Base-by-base conservation (phyloP, 345 rosid genomes). In the Kandelia obovata region DNA sequence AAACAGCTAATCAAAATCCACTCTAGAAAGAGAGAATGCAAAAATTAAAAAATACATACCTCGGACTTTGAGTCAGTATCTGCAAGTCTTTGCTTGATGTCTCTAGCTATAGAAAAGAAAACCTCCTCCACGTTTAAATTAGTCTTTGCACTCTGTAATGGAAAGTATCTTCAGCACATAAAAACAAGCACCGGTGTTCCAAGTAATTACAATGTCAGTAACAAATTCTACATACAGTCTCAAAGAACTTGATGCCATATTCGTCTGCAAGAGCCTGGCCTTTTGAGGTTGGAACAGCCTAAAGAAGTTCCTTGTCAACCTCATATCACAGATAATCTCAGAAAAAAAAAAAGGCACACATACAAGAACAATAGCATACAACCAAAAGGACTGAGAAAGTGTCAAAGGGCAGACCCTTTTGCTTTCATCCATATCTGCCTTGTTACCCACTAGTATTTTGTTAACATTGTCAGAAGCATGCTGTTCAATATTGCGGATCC, bases 261-360 rank as follows among this genome's bases (percentile, higher is more conserved):
- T 96, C 99, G 73, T 96, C 98, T 52, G 99, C 99, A 57, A 96
- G 99, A 62, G 97, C 98, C 80, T 96, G 99, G 71, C 98, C 99
- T 87, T 83, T 92, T 10, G 97, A 64, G 60, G 95, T 96, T 57
- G 99, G 99, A 74, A 96, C 98, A 30, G 96, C 99, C 99, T 96
- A 19, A 53, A 55, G 13, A 55, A 21, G 7, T 55, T n/a, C 15
- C 58, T n/a, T 55, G 2, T 55, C 58, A 23, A 55, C 58, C n/a
- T 55, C 58, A 19, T 55, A 23, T 23, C 58, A 55, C 26, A n/a
- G 13, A 55, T 21, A 55, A 23, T 2, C 23, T 26, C 23, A 55
- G 8, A 55, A 55, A n/a, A 4, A 7, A 23, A 4, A 11, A 55
- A 26, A 28, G 0, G 13, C 2, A 55, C 15, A 21, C 27, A 23